Evolutionary conservation across 2,329 filamentous ascomycete species (phyloP), one percentile per base, ranked within the genome.

Genomic region (Xylaria digitata): DNA sequence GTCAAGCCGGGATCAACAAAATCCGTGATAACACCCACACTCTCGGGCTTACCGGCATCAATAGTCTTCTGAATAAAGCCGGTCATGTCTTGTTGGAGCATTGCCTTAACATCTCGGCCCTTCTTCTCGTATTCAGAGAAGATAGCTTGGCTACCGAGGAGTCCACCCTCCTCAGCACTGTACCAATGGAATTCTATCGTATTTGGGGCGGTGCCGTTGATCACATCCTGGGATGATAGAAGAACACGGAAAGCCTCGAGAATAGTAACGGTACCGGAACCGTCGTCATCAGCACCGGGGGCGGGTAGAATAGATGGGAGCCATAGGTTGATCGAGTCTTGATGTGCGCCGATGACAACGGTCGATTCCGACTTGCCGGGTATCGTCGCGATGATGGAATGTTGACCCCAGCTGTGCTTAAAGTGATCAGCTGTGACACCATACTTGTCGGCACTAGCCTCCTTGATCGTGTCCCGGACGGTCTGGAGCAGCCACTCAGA

Each of bases 31-130:
- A 98, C 92, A 49, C 95, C 95, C 2, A 98, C 92, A 52, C 89
- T 91, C 84, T 97, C 95, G 5, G 89, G 86, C 79, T 92, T 85
- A 66, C 94, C 94, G 2, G 92, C 90, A 71, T 96, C 92, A 21
- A 96, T 82, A 0, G 94, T 97, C 75, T 90, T 90, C 78, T 94
- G 89, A 5, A 94, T 87, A 78, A 91, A 97, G 19, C 95, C 95
- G 1, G 93, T 97, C 95, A 98, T 98, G 80, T 98, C 95, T 81
- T 98, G 95, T 82, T 98, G 95, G 61, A 98, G 87, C 96, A 98
- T 98, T 40, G 95, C 95, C 82, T 95, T 96, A 79, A 98, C 86
- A 71, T 95, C 89, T 30, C 90, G 87, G 37, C 86, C 85, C 23
- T 87, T 80, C 77, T 90, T 88, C 80, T 92, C 90, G 76, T 98